Evolutionary conservation across 106 monocot genomes (phyloP).

Genomic region (Dendrobium officinale): DNA sequence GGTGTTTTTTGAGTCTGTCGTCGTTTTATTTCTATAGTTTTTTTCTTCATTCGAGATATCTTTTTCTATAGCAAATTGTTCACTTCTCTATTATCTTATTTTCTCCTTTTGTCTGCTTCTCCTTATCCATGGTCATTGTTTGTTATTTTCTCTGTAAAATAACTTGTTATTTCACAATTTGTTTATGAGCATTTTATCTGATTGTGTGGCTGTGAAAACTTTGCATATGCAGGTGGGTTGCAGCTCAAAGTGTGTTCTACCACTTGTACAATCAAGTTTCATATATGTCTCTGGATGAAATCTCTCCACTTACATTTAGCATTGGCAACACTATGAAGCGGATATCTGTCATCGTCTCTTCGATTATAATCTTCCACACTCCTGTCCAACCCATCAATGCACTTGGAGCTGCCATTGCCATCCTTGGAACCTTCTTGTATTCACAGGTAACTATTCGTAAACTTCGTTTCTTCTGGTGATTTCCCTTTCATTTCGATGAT

Average conservation of each 20-base stretch:
- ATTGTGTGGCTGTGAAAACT: slow-evolving; percentile 14
- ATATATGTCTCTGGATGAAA: slow-evolving; percentile 85
- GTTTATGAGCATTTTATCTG: background rate
- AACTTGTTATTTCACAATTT: background rate
- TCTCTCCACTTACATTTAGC: slow-evolving; percentile 86
- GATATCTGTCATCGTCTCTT: slow-evolving; percentile 85
- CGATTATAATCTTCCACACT: slow-evolving; percentile 83
- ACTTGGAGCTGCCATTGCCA: slow-evolving; percentile 83
- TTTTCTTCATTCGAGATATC: background rate
- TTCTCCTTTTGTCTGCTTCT: background rate
- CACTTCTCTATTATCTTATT: background rate
- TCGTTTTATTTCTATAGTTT: background rate
- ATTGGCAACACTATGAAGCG: slow-evolving; percentile 91
- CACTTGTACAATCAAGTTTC: slow-evolving; percentile 94
- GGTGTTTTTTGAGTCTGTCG: background rate
- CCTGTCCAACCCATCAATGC: slow-evolving; percentile 85
- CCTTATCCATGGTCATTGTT: no score
- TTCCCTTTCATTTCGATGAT: background rate
- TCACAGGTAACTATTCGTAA: slow-evolving; percentile 44
- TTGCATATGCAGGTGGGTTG: slow-evolving; percentile 52
- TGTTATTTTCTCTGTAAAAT: no score
- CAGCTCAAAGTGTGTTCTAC: slow-evolving; percentile 85
- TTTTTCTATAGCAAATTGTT: background rate
- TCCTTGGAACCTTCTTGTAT: slow-evolving; percentile 85
- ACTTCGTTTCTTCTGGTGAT: background rate